Conservation (phyloP, 1,284 basidiomycete genomes). For the Cutaneotrichosporon cavernicola region DNA sequence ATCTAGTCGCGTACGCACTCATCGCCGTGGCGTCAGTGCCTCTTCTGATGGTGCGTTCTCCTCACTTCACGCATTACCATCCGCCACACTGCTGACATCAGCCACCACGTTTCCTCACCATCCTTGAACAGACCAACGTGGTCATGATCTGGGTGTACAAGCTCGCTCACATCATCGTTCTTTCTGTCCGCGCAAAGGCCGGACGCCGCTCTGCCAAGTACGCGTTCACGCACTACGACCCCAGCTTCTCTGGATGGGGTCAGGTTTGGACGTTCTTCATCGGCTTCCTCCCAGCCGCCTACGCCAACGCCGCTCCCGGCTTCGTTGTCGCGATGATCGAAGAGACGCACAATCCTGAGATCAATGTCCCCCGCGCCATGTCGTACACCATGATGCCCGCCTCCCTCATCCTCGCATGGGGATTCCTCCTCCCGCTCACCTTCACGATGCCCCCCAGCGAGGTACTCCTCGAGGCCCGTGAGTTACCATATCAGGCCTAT, state of each 20-base stretch:
- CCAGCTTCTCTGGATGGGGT: conserved; percentile 20
- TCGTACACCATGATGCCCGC: conserved; percentile 23
- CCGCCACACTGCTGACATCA: not conserved
- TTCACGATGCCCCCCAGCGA: conserved; percentile 25
- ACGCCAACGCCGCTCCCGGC: conserved; percentile 18
- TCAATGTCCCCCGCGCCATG: conserved; percentile 19
- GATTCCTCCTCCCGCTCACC: conserved; percentile 19
- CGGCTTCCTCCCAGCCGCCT: conserved; percentile 23
- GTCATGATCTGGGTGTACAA: conserved; percentile 19
- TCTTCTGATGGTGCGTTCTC: conserved; percentile 9
- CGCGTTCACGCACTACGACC: conserved; percentile 25
- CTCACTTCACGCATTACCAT: not conserved
- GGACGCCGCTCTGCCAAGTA: conserved; percentile 22
- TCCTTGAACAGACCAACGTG: conserved; percentile 18
- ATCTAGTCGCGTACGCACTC: conserved; percentile 20
- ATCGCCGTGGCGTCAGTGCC: conserved; percentile 17
- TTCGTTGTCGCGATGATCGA: conserved; percentile 26
- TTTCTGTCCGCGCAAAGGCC: conserved; percentile 19
- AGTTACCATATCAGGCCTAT: conserved; percentile 16
- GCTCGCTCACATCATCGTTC: conserved; percentile 19
- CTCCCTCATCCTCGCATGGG: conserved; percentile 21
- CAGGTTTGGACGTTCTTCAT: conserved; percentile 26
- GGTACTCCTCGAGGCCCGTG: conserved; percentile 20
- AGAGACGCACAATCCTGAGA: conserved; percentile 17
- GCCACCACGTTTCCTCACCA: conserved; percentile 10